Evolutionary conservation across 495 filamentous ascomycete species (phyloP).

Genomic region (Ramalina peruviana): DNA sequence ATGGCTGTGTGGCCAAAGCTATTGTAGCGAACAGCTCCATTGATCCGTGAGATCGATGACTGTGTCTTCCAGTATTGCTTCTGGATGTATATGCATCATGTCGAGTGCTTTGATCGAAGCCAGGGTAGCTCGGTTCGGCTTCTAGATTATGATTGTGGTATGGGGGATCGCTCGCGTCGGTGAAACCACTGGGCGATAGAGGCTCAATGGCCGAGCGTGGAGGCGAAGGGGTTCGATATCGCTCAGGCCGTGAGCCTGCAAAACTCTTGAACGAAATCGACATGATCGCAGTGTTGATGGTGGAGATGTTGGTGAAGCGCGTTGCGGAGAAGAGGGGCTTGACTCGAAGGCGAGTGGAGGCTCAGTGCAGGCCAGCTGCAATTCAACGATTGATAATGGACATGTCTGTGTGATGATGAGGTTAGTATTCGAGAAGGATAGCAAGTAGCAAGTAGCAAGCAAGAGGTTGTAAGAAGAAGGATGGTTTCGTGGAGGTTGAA

Average conservation of each 20-base stretch:
- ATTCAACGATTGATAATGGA: neutral
- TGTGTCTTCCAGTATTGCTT: neutral
- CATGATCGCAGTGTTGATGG: neutral
- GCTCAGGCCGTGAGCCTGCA: slow-evolving; percentile 28
- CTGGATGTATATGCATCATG: neutral
- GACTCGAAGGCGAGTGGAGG: neutral
- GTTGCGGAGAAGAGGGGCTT: slow-evolving; percentile 3
- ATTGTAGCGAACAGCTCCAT: slow-evolving; percentile 43
- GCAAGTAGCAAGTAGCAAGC: no score
- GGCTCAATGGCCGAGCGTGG: slow-evolving; percentile 40
- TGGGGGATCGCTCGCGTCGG: neutral
- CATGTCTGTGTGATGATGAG: neutral
- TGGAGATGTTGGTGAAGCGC: slow-evolving; percentile 1
- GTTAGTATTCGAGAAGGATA: neutral
- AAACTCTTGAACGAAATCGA: slow-evolving; percentile 30
- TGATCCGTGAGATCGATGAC: slow-evolving; percentile 12
- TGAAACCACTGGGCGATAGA: slow-evolving; percentile 28
- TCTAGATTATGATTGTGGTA: neutral
- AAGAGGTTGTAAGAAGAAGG: no score
- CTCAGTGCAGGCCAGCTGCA: slow-evolving; percentile 8
- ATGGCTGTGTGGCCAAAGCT: slow-evolving; percentile 33
- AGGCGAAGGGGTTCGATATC: slow-evolving; percentile 42
- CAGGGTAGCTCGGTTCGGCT: neutral
- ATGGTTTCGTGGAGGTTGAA: no score
- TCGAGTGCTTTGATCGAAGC: neutral